Percentiles rank a stretch among this genome's conserved stretches.
phyloP scores from a whole-genome alignment of 306 rosid species.

The Glycine soja region DNA sequence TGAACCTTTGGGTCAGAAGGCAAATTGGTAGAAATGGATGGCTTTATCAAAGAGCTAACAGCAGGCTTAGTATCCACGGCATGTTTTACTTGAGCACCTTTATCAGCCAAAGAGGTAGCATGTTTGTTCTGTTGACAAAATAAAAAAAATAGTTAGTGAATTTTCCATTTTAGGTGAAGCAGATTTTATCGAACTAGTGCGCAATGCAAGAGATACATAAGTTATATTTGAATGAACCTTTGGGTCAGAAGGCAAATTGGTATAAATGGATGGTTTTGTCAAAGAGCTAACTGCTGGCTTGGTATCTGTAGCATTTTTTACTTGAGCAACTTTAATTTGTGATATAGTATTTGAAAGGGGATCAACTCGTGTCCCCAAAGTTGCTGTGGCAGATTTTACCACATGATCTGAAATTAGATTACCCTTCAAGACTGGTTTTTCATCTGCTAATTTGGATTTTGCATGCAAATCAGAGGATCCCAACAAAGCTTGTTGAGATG shows the following conservation, averaged over 20 bases:
- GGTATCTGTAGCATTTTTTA: conserved; percentile 54
- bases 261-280: conserved; percentile 46
- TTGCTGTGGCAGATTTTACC: conserved; percentile 66
- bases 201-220: conserved; percentile 24
- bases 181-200: conserved; percentile 43
- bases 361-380: conserved; percentile 74
- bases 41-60: conserved; percentile 51
- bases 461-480: conserved; percentile 52
- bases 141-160: conserved; percentile 33
- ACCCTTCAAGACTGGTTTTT: conserved; percentile 56
- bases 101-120: conserved; percentile 44
- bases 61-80: conserved; percentile 57
- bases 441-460: conserved; percentile 54
- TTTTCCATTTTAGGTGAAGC: conserved; percentile 37
- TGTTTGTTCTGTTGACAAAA: conserved; percentile 47
- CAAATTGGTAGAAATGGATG: conserved; percentile 46
- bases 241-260: conserved; percentile 42
- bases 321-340: conserved; percentile 63
- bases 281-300: conserved; percentile 56
- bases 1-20: conserved; percentile 52
- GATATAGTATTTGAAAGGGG: conserved; percentile 65
- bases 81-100: conserved; percentile 65
- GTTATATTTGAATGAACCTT: conserved; percentile 57
- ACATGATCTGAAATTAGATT: conserved; percentile 47
- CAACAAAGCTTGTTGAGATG: conserved; percentile 49